Percentiles rank a stretch among this genome's conserved stretches.
phyloP scores from a whole-genome alignment of 345 rosid species.

The Citrus sinensis region DVS_A1.0 CM039163.1:19543001-19543500 shows the following conservation, averaged over 20 bases:
- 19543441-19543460: no score
- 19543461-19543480: no score
- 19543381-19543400: no score
- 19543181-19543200: slow-evolving; percentile 3
- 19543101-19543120: background rate
- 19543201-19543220: background rate
- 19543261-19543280: slow-evolving; percentile 4
- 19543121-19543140: background rate
- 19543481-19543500: no score
- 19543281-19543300: background rate
- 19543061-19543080: slow-evolving; percentile 3
- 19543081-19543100: background rate
- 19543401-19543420: no score
- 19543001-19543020: slow-evolving; percentile 31
- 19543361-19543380: no score
- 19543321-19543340: no score
- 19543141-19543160: background rate
- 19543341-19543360: no score
- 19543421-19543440: no score
- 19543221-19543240: slow-evolving; percentile 13
- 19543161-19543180: background rate
- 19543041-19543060: background rate
- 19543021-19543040: slow-evolving; percentile 9
- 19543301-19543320: background rate
- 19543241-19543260: background rate